Evolutionary conservation across 164 flowering plant species (phyloP).

Genomic region (Hamamelis virginiana): DNA sequence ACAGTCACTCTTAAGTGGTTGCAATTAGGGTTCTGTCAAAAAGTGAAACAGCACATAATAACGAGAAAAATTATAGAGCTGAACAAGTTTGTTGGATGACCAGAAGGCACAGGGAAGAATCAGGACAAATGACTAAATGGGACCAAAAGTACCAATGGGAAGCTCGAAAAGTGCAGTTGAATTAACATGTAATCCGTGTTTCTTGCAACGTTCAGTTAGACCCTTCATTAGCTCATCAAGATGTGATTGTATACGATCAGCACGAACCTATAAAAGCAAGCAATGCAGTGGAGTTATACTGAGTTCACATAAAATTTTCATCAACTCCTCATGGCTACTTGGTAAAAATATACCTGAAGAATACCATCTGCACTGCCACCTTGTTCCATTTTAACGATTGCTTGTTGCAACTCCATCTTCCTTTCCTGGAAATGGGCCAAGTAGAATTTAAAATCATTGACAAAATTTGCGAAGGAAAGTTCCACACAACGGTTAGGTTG

Average conservation of each 20-base stretch:
- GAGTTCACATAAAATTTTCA: background rate
- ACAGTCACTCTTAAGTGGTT: background rate
- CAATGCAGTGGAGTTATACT: background rate
- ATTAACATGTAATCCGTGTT: conserved; percentile 52
- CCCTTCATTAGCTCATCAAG: conserved; percentile 67
- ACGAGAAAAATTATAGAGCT: background rate
- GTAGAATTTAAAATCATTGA: background rate
- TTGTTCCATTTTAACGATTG: conserved; percentile 61
- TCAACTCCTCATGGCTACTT: background rate
- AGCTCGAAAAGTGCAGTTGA: conserved; percentile 57
- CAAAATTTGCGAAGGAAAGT: conserved; percentile 1
- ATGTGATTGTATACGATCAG: conserved; percentile 75
- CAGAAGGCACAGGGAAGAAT: background rate
- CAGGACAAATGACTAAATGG: background rate
- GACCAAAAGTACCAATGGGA: conserved; percentile 43
- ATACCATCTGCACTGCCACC: conserved; percentile 82
- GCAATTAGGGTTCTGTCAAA: background rate
- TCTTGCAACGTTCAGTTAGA: conserved; percentile 58
- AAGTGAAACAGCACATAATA: background rate
- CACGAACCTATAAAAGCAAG: conserved; percentile 54
- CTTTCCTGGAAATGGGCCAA: conserved; percentile 37
- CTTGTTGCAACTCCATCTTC: conserved; percentile 64
- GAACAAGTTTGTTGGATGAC: background rate
- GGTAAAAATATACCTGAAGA: conserved; percentile 50
- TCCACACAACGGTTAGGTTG: background rate